Evolutionary conservation across 2,329 filamentous ascomycete genomes (phyloP), one percentile per base, ranked within the genome.

Genomic region (Aspergillus eucalypticola): DNA sequence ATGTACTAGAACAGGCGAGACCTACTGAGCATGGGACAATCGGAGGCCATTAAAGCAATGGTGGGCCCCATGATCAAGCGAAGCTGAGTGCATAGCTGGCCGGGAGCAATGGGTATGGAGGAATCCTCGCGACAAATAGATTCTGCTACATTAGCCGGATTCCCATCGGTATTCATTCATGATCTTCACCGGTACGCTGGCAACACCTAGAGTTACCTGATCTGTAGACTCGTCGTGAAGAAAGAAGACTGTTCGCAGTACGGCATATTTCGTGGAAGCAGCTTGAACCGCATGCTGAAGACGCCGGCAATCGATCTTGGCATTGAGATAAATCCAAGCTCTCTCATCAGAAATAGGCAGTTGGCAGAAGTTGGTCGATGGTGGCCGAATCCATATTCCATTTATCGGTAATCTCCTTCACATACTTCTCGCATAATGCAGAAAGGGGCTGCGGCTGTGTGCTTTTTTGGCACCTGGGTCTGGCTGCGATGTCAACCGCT

Each of bases 191-290:
- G 56, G 5, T 19, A 21, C 7, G 49, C 29, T 15, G 3, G 55
- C 29, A 2, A 74, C 3, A 25, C 25, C 48, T 70, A 72, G 19
- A 70, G 75, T 3, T 78, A 84, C 52, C 74, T 80, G 23, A 69
- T 70, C 5, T 25, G 57, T 79, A 81, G 8, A 74, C 73, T 74
- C 21, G 81, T 72, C 59, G 77, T 78, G 2, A 0, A 76, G 71
- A 2, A 82, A 75, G 57, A 87, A 87, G 0, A 81, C 79, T 0
- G 85, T 86, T 21, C 84, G 81, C 7, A 88, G 75, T 27, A 84
- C 82, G 74, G 79, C 70, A 83, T 66, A 63, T 25, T 25, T 25
- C 3, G 5, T 7, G 5, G 6, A 1, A 25, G 25, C 25, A 25
- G 5, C 25, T 4, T 25, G 25, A 3, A 25, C 25, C 5, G 25